Evolutionary conservation across 192 early-diverging fungal species (phyloP).

Genomic region (Diversispora eburnea): DNA sequence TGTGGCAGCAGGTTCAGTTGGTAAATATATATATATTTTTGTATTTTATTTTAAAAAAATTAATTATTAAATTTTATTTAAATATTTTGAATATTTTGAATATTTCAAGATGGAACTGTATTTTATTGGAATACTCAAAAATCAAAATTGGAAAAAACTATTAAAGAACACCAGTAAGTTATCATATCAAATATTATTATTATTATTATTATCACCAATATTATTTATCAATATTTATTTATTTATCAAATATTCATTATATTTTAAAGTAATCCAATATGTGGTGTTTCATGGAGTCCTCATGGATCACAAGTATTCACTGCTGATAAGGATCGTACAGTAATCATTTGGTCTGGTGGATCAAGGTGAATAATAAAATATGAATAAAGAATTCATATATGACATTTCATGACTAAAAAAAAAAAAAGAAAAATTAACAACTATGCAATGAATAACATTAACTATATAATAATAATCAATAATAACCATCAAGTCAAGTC

Average conservation of each 20-base stretch:
- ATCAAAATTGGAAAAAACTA: slow-evolving; percentile 60
- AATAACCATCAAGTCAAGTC: too few relatives aligned
- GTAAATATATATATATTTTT: slow-evolving; percentile 31
- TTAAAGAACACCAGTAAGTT: slow-evolving; percentile 68
- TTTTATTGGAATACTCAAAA: slow-evolving; percentile 74
- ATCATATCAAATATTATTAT: not conserved
- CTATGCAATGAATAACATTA: too few relatives aligned
- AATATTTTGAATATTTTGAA: not conserved
- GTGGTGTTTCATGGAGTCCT: slow-evolving; percentile 67
- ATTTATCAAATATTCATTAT: not conserved
- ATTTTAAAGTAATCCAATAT: slow-evolving; percentile 46
- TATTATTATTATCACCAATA: not conserved
- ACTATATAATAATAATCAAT: too few relatives aligned
- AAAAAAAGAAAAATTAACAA: not conserved
- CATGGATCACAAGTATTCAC: slow-evolving; percentile 59
- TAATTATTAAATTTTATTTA: too few relatives aligned
- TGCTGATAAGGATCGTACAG: slow-evolving; percentile 63
- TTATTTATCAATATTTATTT: not conserved
- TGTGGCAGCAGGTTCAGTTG: slow-evolving; percentile 72
- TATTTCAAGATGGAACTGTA: slow-evolving; percentile 61
- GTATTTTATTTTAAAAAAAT: not conserved
- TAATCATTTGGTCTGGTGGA: slow-evolving; percentile 51
- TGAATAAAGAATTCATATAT: too few relatives aligned
- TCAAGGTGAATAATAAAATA: not conserved
- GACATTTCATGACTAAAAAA: not conserved